Evolutionary conservation across 108 stramenopile species (phyloP).

Genomic region (Conticribra weissflogii): DNA sequence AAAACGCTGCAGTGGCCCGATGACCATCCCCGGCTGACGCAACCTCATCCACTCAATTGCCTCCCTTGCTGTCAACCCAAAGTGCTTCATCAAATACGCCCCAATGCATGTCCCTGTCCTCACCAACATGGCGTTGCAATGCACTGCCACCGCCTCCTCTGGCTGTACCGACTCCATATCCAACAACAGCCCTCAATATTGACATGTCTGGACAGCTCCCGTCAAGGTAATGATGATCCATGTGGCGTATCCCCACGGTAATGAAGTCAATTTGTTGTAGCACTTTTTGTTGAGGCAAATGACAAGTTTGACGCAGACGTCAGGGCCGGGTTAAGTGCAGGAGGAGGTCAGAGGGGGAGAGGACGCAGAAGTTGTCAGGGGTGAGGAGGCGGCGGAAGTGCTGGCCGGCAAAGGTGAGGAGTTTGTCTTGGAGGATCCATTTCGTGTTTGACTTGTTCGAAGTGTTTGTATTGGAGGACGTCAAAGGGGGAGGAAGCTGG

Average conservation of each 20-base stretch:
- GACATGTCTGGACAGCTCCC: slow-evolving; percentile 90
- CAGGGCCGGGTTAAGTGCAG: slow-evolving; percentile 96
- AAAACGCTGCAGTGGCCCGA: slow-evolving; percentile 99
- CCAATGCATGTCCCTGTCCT: slow-evolving; percentile 98
- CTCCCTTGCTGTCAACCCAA: slow-evolving; percentile 93
- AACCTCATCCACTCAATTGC: slow-evolving; percentile 97
- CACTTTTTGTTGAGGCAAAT: slow-evolving; percentile 95
- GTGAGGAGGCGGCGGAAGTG: slow-evolving; percentile 69
- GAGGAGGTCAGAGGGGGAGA: slow-evolving; percentile 94
- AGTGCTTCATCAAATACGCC: slow-evolving; percentile 98
- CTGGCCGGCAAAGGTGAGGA: slow-evolving; percentile 99
- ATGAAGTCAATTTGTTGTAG: slow-evolving; percentile 93
- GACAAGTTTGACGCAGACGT: slow-evolving; percentile 86
- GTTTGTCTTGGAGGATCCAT: slow-evolving; percentile 93
- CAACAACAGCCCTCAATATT: slow-evolving; percentile 69
- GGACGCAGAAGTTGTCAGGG: slow-evolving; percentile 88
- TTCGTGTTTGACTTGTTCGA: slow-evolving; percentile 98
- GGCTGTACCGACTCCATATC: slow-evolving; percentile 65
- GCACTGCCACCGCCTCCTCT: slow-evolving; percentile 93
- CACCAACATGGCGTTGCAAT: slow-evolving; percentile 99
- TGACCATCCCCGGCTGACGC: slow-evolving; percentile 97
- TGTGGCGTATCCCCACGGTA: slow-evolving; percentile 87
- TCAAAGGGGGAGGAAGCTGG: slow-evolving; percentile 63
- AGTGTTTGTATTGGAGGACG: slow-evolving; percentile 96
- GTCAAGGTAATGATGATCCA: slow-evolving; percentile 94